Base-by-base conservation (phyloP, 1,284 basidiomycete species). In the Cutaneotrichosporon cutaneum region DNA sequence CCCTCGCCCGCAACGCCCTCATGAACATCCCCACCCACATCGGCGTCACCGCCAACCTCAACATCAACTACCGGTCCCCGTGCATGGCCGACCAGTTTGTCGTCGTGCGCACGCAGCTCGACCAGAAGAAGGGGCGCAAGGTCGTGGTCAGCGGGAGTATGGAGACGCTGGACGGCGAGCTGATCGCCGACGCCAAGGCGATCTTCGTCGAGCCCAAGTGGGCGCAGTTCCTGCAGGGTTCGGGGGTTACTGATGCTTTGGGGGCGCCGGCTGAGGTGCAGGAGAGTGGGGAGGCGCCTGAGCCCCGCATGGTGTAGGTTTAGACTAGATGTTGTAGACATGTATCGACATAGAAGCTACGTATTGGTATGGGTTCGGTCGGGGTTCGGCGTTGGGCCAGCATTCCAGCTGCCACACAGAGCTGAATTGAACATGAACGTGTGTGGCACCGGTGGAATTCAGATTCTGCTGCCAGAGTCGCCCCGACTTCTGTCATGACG, bases 41-140 rank as follows among this genome's bases (percentile, higher is more conserved):
- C 53, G 94, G 91, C n/a, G 93, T 98, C 13, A 98, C 94, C 0
- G 94, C 93, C 1, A 88, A 85, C 56, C 80, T 94, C 51, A 83
- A 83, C 18, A 78, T 94, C 59, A 86, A 86, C 70, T 94, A 92
- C 77, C 85, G 84, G 58, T 88, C 90, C 0, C 92, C 92, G 0
- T 90, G 90, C 1, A 85, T 84, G 61, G 92, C 92, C 1, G 90
- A 93, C 77, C 91, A 84, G 88, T 88, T 75, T 62, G 80, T 79
- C 13, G 63, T 78, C 33, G 73, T 79, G 7, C 63, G 70, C 68
- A 87, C 89, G 1, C 81, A 81, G 54, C 78, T 93, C 1, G 80
- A 82, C 1, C 85, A 88, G 66, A 79, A 82, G 21, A 85, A 87
- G 67, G 92, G 92, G 0, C 85, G 93, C 39, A 95, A 94, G 78